Evolutionary conservation across 106 monocot species (phyloP).

Genomic region (Dactylorhiza incarnata): DNA sequence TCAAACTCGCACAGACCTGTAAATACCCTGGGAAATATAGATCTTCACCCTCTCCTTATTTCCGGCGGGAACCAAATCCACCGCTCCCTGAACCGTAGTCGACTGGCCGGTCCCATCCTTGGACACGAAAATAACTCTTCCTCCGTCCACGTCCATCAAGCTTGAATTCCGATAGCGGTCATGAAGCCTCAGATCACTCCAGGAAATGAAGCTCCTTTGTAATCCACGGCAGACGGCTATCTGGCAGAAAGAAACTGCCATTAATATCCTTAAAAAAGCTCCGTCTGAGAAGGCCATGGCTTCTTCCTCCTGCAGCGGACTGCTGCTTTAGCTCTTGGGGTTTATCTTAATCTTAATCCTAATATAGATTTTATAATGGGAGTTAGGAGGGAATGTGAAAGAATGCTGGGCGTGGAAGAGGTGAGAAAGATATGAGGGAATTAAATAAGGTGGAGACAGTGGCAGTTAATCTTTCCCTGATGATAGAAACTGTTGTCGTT

Average conservation of each 20-base stretch:
- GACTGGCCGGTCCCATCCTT: conserved; percentile 57
- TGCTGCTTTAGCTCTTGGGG: too few relatives aligned
- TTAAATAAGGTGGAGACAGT: too few relatives aligned
- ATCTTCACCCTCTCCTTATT: conserved; percentile 67
- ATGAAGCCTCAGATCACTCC: conserved; percentile 31
- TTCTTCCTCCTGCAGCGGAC: neutral
- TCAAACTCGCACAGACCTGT: conserved; percentile 37
- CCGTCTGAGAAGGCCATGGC: neutral
- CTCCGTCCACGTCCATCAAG: neutral
- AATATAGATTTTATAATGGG: too few relatives aligned
- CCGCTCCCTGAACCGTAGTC: conserved; percentile 74
- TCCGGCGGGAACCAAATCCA: conserved; percentile 63
- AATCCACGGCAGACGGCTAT: neutral
- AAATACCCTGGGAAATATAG: conserved; percentile 47
- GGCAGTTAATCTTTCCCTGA: too few relatives aligned
- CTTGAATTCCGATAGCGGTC: neutral
- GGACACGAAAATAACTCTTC: conserved; percentile 44
- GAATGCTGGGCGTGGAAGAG: neutral
- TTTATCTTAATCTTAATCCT: neutral
- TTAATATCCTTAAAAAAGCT: too few relatives aligned
- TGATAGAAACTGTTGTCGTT: too few relatives aligned
- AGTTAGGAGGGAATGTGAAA: too few relatives aligned
- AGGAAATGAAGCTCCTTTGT: conserved; percentile 26
- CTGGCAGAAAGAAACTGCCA: neutral
- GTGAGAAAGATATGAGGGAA: neutral